phyloP scores from a whole-genome alignment of 192 early-diverging fungal genomes.

The Mortierella claussenii region DNA sequence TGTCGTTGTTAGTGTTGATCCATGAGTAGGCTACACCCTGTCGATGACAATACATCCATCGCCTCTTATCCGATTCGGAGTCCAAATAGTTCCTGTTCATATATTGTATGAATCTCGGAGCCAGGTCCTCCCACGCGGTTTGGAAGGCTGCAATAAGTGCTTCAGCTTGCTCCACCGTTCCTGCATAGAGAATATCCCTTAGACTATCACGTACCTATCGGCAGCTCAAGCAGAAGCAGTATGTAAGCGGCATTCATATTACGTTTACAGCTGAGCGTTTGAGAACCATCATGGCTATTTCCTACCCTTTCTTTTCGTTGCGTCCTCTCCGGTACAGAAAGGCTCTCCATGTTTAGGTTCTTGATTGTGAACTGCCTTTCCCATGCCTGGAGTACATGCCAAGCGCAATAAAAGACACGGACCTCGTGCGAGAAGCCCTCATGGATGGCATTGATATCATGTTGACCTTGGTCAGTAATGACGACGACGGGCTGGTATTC shows the following conservation, averaged over 20 bases:
- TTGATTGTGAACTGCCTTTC: constrained; percentile 1
- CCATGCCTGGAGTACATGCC: constrained; percentile 20
- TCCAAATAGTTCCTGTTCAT: constrained; percentile 18
- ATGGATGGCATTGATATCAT: constrained; percentile 15
- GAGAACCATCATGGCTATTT: too few species aligned
- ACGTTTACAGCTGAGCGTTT: neutral
- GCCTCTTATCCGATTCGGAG: constrained; percentile 8
- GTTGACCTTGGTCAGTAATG: constrained; percentile 19
- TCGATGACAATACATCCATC: constrained; percentile 35
- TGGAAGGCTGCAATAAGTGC: neutral
- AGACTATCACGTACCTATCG: neutral
- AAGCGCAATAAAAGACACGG: constrained; percentile 19
- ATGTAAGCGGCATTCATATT: too few species aligned
- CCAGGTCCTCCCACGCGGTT: neutral
- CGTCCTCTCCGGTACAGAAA: neutral
- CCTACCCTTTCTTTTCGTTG: too few species aligned
- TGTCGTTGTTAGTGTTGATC: too few species aligned
- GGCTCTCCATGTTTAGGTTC: neutral
- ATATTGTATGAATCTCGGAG: neutral
- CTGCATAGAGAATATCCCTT: constrained; percentile 12
- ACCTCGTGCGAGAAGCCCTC: neutral
- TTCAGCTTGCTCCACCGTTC: neutral
- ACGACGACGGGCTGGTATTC: constrained; percentile 8
- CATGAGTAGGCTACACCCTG: too few species aligned
- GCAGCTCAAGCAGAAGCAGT: neutral